Evolutionary conservation across 495 filamentous ascomycete species (phyloP).

Genomic region (Tuber calosporum): DNA sequence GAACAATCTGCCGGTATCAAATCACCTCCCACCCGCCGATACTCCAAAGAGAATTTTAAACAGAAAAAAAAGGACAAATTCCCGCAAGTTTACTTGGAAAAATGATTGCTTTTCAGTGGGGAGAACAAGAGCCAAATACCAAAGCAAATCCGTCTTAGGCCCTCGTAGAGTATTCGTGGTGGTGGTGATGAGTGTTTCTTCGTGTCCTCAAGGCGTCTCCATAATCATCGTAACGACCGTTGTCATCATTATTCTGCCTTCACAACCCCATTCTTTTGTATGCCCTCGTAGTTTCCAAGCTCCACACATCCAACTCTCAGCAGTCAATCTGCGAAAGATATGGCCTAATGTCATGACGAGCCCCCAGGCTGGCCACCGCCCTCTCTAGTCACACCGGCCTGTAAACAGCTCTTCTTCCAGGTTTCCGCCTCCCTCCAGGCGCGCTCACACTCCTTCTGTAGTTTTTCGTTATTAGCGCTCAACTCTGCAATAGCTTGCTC

Average conservation of each 20-base stretch:
- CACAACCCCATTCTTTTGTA: neutral
- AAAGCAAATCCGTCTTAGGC: neutral
- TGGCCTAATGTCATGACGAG: constrained; percentile 37
- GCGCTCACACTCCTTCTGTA: constrained; percentile 69
- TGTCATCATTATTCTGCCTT: constrained; percentile 13
- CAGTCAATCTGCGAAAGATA: constrained; percentile 6
- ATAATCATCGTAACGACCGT: constrained; percentile 13
- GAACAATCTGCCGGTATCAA: constrained; percentile 10
- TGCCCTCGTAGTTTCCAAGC: neutral
- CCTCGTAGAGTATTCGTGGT: neutral
- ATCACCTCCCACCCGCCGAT: neutral
- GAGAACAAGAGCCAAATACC: constrained; percentile 9
- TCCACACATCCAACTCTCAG: constrained; percentile 8
- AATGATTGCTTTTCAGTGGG: constrained; percentile 15
- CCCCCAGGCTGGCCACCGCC: constrained; percentile 35
- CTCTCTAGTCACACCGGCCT: constrained; percentile 56
- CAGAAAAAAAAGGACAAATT: constrained; percentile 26
- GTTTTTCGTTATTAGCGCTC: constrained; percentile 76
- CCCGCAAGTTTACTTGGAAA: constrained; percentile 28
- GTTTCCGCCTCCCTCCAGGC: constrained; percentile 69
- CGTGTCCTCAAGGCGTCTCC: neutral
- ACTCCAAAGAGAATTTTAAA: constrained; percentile 6
- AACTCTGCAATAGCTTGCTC: constrained; percentile 91
- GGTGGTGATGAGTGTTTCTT: constrained; percentile 2
- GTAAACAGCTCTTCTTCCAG: constrained; percentile 76